These are phyloP conservation scores for Cornus florida DNA, from an alignment of 148 eudicot species.

Conservation along the genomic window DNA sequence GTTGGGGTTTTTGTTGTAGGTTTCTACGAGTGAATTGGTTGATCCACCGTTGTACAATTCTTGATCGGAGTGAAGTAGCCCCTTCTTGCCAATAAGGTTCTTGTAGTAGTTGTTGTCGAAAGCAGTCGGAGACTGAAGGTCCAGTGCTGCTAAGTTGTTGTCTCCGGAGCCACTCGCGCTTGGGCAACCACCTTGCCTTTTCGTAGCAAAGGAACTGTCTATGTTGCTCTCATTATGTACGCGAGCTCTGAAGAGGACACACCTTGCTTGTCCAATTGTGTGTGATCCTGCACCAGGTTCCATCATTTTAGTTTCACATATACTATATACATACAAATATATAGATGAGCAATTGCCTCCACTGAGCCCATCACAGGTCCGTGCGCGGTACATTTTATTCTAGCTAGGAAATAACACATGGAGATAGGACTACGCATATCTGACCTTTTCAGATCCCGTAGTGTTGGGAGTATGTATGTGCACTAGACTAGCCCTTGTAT, in stretches of 20 bases:
- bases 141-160: constrained; percentile 30
- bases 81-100: constrained; percentile 24
- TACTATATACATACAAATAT: too few relatives aligned
- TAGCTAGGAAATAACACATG: too few relatives aligned
- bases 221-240: constrained; percentile 52
- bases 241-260: constrained; percentile 43
- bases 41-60: constrained; percentile 14
- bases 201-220: constrained; percentile 36
- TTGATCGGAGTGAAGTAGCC: constrained; percentile 40
- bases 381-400: too few relatives aligned
- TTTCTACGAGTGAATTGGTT: constrained; percentile 6
- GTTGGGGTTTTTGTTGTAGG: background rate
- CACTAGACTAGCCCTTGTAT: too few relatives aligned
- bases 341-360: too few relatives aligned
- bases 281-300: constrained; percentile 40
- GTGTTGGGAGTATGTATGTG: too few relatives aligned
- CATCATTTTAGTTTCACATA: background rate
- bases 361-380: too few relatives aligned
- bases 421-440: too few relatives aligned
- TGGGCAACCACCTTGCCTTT: constrained; percentile 45
- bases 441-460: too few relatives aligned
- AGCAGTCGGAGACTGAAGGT: constrained; percentile 18
- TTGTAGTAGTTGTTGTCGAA: constrained; percentile 39
- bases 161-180: constrained; percentile 36
- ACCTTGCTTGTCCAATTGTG: constrained; percentile 71